Conservation (phyloP, 1,139 yeast species). For the Candida sanyaensis region DNA sequence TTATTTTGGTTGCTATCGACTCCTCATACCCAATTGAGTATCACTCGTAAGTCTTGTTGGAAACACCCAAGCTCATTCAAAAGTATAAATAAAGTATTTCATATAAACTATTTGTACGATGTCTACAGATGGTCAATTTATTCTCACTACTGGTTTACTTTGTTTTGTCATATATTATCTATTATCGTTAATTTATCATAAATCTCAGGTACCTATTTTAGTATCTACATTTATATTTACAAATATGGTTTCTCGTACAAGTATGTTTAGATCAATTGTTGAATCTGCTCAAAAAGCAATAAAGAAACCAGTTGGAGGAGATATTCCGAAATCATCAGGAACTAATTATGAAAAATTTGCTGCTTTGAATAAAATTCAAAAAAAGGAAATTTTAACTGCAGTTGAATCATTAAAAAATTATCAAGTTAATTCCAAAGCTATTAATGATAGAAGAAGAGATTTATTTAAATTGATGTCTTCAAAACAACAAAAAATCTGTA, state of each 20-base stretch:
- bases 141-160: constrained; percentile 5
- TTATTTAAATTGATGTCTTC: constrained; percentile 52
- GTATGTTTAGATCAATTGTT: constrained; percentile 15
- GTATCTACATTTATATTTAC: constrained; percentile 30
- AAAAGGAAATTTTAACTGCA: constrained; percentile 48
- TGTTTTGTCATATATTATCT: constrained; percentile 9
- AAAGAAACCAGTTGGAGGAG: background rate
- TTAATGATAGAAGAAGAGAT: constrained; percentile 48
- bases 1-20: background rate
- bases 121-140: constrained; percentile 8
- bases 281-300: constrained; percentile 4
- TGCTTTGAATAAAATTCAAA: constrained; percentile 19
- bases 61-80: no score
- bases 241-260: constrained; percentile 35
- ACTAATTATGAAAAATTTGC: constrained; percentile 17
- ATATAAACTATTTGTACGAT: background rate
- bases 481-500: constrained; percentile 56
- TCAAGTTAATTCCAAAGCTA: constrained; percentile 33
- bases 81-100: no score
- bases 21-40: background rate
- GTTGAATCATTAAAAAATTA: constrained; percentile 53
- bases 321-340: constrained; percentile 7
- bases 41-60: no score
- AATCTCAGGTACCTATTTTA: constrained; percentile 30
- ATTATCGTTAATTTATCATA: constrained; percentile 10